Evolutionary conservation across 2,329 filamentous ascomycete genomes (phyloP).

Genomic region (Ceratocystis alfenasii): DNA sequence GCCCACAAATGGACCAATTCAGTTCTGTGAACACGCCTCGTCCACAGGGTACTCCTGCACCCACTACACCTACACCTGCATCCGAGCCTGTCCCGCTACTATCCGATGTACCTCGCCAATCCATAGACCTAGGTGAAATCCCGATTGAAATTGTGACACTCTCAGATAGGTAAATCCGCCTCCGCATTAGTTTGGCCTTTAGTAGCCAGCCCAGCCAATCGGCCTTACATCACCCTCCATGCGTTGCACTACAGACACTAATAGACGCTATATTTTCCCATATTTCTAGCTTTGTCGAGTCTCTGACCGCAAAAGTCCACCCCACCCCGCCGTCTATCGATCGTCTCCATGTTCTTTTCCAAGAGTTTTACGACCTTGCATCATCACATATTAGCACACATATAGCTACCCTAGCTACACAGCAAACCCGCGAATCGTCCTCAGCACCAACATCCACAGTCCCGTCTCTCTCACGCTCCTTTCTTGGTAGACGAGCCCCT

Average conservation of each 20-base stretch:
- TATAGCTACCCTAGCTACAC: conserved; percentile 64
- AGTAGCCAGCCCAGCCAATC: too few relatives aligned
- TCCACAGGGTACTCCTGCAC: neutral
- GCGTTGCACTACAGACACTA: conserved; percentile 22
- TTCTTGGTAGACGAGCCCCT: conserved; percentile 33
- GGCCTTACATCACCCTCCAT: too few relatives aligned
- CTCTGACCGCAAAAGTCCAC: conserved; percentile 75
- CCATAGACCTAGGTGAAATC: conserved; percentile 72
- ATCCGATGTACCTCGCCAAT: conserved; percentile 40
- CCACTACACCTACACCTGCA: neutral
- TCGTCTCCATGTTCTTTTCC: conserved; percentile 71
- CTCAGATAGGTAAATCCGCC: conserved; percentile 58
- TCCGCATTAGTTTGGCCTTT: neutral
- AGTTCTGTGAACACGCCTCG: neutral
- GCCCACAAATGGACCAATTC: neutral
- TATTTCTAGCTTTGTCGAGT: conserved; percentile 69
- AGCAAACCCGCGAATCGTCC: conserved; percentile 53
- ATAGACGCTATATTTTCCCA: conserved; percentile 17
- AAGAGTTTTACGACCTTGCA: conserved; percentile 81
- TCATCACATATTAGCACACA: conserved; percentile 77
- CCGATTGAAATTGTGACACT: conserved; percentile 88
- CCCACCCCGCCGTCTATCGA: conserved; percentile 73
- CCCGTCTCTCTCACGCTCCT: conserved; percentile 40
- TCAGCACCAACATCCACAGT: conserved; percentile 35
- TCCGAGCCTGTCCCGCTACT: conserved; percentile 24